phyloP scores from a whole-genome alignment of 805 yeast genomes.

The Ogataea paradorogensis region DNA sequence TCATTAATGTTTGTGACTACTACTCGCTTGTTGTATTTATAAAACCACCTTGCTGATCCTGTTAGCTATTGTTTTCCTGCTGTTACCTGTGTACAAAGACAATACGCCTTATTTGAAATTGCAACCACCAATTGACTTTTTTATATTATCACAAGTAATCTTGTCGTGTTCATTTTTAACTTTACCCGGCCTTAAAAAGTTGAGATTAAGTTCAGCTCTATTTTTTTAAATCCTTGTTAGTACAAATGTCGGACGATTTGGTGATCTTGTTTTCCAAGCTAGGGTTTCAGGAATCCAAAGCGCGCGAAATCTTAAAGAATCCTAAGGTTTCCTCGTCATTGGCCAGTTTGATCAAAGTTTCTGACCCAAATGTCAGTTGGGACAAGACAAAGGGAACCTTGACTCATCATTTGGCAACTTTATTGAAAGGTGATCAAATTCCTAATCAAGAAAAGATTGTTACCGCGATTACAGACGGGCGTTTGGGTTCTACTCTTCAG shows the following conservation, averaged over 20 bases:
- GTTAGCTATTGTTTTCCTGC: conserved; percentile 3
- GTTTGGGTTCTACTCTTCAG: conserved; percentile 67
- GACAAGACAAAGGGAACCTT: conserved; percentile 62
- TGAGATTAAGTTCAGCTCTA: background rate
- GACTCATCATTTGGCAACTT: conserved; percentile 74
- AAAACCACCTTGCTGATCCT: background rate
- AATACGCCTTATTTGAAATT: background rate
- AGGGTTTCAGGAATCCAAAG: conserved; percentile 72
- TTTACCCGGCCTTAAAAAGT: conserved; percentile 5
- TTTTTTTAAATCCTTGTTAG: background rate
- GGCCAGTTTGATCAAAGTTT: conserved; percentile 52
- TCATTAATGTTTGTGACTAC: background rate
- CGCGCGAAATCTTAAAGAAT: conserved; percentile 80
- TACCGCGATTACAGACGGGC: conserved; percentile 60
- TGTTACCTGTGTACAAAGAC: conserved; percentile 1
- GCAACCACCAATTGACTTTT: background rate
- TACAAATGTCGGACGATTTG: conserved; percentile 23
- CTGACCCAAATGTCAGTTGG: conserved; percentile 35
- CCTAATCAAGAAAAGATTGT: conserved; percentile 51
- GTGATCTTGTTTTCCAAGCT: conserved; percentile 39
- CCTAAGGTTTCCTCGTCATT: conserved; percentile 77
- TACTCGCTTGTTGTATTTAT: conserved; percentile 1
- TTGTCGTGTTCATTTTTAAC: background rate
- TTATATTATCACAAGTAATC: background rate
- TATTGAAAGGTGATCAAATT: conserved; percentile 57